Conservation (phyloP, 1,284 basidiomycete species). For the Trichosporon asahii region DNA sequence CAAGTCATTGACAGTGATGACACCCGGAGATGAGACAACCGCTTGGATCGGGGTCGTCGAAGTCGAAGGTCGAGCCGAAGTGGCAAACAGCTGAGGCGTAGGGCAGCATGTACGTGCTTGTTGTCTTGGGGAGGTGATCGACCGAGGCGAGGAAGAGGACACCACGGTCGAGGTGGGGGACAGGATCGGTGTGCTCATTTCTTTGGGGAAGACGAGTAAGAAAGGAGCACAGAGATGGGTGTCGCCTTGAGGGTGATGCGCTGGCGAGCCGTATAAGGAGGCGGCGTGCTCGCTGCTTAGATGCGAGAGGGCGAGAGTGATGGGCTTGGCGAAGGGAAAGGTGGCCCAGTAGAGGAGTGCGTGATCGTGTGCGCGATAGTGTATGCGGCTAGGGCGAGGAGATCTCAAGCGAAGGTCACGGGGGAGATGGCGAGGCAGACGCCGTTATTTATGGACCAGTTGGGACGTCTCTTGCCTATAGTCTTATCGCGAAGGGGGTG, state of each 20-base stretch:
- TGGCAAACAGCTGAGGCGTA: background rate
- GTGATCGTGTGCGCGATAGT: background rate
- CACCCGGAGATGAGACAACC: background rate
- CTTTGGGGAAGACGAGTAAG: background rate
- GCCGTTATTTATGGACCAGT: background rate
- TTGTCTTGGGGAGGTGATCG: background rate
- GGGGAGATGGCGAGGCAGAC: background rate
- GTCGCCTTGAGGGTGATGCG: background rate
- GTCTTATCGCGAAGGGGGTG: background rate
- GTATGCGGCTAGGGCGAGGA: background rate
- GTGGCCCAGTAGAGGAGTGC: background rate
- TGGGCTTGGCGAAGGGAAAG: background rate
- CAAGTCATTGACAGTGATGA: background rate
- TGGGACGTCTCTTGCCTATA: background rate
- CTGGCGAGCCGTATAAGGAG: background rate
- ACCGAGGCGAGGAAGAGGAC: background rate
- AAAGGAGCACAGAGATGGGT: background rate
- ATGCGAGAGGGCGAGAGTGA: background rate
- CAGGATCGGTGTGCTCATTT: conserved; percentile 2
- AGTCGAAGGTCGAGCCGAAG: background rate
- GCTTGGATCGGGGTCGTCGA: background rate
- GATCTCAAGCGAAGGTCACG: background rate
- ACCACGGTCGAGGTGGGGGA: conserved; percentile 3
- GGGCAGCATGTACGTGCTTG: conserved; percentile 1
- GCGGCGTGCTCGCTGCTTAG: background rate